Evolutionary conservation across 805 yeast genomes (phyloP), one percentile per base, ranked within the genome.

Genomic region (Saccharomycopsis olivae): DNA sequence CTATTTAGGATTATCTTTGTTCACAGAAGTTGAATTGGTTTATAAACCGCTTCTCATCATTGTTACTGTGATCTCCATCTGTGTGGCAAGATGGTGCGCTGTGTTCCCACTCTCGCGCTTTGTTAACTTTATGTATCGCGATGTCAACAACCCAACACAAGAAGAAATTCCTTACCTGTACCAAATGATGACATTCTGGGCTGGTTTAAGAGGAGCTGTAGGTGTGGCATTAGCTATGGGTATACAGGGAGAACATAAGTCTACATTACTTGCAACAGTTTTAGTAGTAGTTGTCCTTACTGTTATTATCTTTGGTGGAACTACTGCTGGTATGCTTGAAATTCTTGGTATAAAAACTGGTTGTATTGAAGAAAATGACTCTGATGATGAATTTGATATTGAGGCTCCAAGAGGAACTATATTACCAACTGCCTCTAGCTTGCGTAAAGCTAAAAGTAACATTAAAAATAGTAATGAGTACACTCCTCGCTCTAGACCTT

Each of bases 171-270:
- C 95, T 19, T 89, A 85, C 53, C 85, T 81, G 46, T 92, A 92
- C 59, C 98, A 92, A 62, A 86, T 87, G 84, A 92, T 92, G 98
- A 86, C 89, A 37, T 92, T 92, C 58, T 92, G 99, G 99, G 98
- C 98, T 2, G 99, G 99, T 3, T 66, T 92, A 41, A 71, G 99
- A 55, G 99, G 99, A 44, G 99, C 99, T 1, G 99, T 92, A 27
- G 99, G 99, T 49, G 99, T 92, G 3, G 99, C 98, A 0, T 70
- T 92, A 53, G 98, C 98, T 0, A 86, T 94, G 77, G 98, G 98
- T 11, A 65, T 92, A 30, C 95, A 85, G 60, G 98, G 97, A 46
- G 96, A 89, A 54, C 78, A 84, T 41, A 89, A 88, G 48, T 78
- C 79, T 55, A 78, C 95, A 0, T 64, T 92, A 39, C 62, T 89